Base-by-base conservation (phyloP, 352 stramenopile species). In the Phytopythium mirpurense region DNA sequence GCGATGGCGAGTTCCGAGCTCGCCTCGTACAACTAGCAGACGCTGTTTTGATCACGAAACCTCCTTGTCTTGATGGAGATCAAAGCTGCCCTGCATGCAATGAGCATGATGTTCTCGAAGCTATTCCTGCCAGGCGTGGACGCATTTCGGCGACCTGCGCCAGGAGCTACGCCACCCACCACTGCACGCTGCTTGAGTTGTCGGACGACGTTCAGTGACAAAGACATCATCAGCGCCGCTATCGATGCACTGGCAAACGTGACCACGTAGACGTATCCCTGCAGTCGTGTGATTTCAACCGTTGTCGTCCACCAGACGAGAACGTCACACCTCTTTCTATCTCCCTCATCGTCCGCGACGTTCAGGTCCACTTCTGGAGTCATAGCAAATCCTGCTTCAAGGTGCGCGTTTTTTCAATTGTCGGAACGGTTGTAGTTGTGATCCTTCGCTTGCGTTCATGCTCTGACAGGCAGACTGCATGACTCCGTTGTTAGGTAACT, bases 361-460 rank as follows among this genome's bases (percentile, higher is more conserved):
- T 60, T 1, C 53, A 61, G 40, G 18, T 56, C 2, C 59, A 65
- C 26, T 54, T 60, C 10, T 65, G 59, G 52, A 57, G 49, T 23
- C 51, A 63, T 21, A 38, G 36, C 11, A 53, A n/a, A 36, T 63
- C 44, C 0, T 50, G 51, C 7, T 63, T 63, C 26, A 59, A 63
- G 37, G 51, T 63, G 27, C n/a, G 31, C n/a, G n/a, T 27, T 31
- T 11, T 26, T 44, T 26, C 6, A 18, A 2, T 44, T 26, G 3
- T n/a, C n/a, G n/a, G n/a, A n/a, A n/a, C n/a, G n/a, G n/a, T n/a
- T n/a, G n/a, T n/a, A n/a, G n/a, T n/a, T n/a, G n/a, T n/a, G n/a
- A n/a, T n/a, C n/a, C n/a, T n/a, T n/a, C n/a, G n/a, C n/a, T 18
- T 15, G 36, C n/a, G 14, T 42, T 42, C n/a, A 5, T 5, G 3